These are phyloP conservation scores for Cyclotella atomus DNA, from an alignment of 108 stramenopile genomes.

Conservation along the genomic window DNA sequence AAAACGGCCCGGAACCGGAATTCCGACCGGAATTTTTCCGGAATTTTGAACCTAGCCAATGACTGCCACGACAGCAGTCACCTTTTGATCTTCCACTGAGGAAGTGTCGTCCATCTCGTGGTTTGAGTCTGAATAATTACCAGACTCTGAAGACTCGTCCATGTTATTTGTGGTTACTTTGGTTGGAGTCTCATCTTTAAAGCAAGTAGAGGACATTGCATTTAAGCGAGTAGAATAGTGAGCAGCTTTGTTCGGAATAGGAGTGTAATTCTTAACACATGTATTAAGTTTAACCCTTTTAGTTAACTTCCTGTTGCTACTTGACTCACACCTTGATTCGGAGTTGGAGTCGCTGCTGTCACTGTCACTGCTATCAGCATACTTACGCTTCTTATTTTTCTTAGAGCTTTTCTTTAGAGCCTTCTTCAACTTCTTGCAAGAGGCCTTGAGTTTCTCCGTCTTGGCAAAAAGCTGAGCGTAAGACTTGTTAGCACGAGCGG, in stretches of 20 bases:
- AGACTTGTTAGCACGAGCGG: not conserved
- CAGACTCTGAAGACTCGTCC: not conserved
- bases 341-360: not conserved
- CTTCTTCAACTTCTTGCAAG: not conserved
- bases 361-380: not conserved
- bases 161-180: not conserved
- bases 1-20: too few species aligned
- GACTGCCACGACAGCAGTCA: not conserved
- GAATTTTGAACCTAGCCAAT: not conserved
- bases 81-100: not conserved
- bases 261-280: too few species aligned
- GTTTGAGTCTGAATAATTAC: not conserved
- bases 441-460: not conserved
- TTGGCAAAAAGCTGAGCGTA: not conserved
- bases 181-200: not conserved
- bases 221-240: not conserved
- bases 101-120: not conserved
- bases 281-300: not conserved
- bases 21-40: too few species aligned
- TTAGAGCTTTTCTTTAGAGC: not conserved
- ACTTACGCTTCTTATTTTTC: not conserved
- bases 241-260: not conserved
- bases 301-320: not conserved
- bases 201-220: not conserved
- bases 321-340: not conserved